Evolutionary conservation across 2,329 filamentous ascomycete species (phyloP), one percentile per base, ranked within the genome.

Genomic region (Achaetomium macrosporum): DNA sequence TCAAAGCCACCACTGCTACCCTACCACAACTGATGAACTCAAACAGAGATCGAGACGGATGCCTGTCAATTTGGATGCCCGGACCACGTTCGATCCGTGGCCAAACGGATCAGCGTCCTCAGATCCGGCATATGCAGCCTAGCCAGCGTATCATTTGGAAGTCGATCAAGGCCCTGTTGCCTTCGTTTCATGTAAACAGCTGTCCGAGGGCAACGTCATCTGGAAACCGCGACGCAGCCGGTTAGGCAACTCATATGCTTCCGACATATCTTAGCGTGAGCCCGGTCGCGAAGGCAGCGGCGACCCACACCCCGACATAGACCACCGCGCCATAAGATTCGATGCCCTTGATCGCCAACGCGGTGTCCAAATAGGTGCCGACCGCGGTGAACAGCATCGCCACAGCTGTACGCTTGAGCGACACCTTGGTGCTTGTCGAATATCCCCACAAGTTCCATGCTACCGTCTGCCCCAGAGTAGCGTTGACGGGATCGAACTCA

Each of bases 301-400:
- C 62, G n/a, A 80, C 81, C 90, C 90, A 96, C 35, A 92, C 74
- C 19, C 74, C 73, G 2, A 87, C 83, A 76, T 90, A 97, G 0
- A 78, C 81, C 3, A 76, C 71, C 1, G 90, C 88, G 11, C 91
- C 92, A 1, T 73, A 61, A 4, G 80, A 57, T 62, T 91, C 86
- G 11, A 89, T 82, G 5, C 88, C 87, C 42, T 81, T 75, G 17
- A 96, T 72, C 0, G 83, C 86, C 50, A 83, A 74, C 43, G 76
- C 79, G 20, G 83, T 81, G 64, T 87, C 80, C 39, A 90, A 70
- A 53, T 85, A 82, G 0, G 82, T 82, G 64, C 78, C 77, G 42
- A 76, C 65, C 12, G 74, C 78, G 3, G 82, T 84, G 46, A 84
- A 73, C 47, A 80, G 63, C 54, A 80, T 73, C 44, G 84, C 71